phyloP scores from a whole-genome alignment of 176 grass and related monocot genomes.

The Rhipidocladum racemiflorum region DNA sequence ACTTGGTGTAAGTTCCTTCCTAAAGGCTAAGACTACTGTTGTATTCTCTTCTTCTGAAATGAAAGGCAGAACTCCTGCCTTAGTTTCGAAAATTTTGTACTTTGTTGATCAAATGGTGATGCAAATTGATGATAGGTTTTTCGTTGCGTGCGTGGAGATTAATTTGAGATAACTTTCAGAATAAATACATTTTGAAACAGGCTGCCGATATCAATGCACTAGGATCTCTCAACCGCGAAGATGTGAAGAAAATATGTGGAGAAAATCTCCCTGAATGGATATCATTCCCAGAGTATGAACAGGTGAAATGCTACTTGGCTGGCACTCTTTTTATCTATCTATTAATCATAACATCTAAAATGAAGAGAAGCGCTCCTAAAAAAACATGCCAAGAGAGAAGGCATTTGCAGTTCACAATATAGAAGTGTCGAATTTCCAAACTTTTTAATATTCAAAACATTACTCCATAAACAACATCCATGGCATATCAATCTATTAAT shows the following conservation, averaged over 20 bases:
- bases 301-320: conserved; percentile 45
- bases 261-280: conserved; percentile 88
- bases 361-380: neutral
- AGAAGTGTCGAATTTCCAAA: neutral
- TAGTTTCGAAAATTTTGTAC: no score
- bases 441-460: neutral
- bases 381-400: neutral
- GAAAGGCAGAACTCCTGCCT: no score
- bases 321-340: neutral
- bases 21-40: no score
- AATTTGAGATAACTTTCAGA: neutral
- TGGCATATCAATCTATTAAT: neutral
- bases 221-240: conserved; percentile 69
- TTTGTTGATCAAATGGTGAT: neutral
- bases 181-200: conserved; percentile 32
- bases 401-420: neutral
- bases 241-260: conserved; percentile 93
- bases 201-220: conserved; percentile 67
- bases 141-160: neutral
- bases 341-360: neutral
- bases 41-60: no score
- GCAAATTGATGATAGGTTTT: neutral
- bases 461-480: neutral
- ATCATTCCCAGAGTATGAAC: conserved; percentile 89
- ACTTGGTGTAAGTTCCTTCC: no score